Evolutionary conservation across 2,329 filamentous ascomycete genomes (phyloP), one percentile per base, ranked within the genome.

Genomic region (Chrysosporium queenslandicum): DNA sequence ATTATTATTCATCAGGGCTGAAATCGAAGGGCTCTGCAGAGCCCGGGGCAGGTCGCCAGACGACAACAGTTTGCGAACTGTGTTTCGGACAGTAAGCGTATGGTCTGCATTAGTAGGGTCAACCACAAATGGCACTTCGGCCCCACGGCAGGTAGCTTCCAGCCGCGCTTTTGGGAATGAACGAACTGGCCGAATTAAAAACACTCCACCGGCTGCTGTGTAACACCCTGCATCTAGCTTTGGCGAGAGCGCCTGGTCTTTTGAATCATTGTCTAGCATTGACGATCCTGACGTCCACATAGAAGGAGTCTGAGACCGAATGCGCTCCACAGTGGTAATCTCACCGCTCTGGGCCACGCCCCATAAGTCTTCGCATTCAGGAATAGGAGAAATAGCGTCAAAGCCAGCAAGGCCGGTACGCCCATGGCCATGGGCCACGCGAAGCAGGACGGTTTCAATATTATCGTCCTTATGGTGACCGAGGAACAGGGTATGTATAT

Each of bases 381-480:
- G 91, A n/a, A 96, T 88, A 41, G 79, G 78, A 25, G 78, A 74
- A 16, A 78, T 73, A 2, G 72, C 60, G 8, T 75, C 76, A 60
- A 94, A 92, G 2, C 86, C 88, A 14, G 76, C 72, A 27, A 95
- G 71, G 0, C 87, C 89, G n/a, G 77, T 72, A n/a, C 79, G 78
- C 2, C 78, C 72, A 60, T 87, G 85, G 0, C 83, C 82, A 2
- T 74, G 73, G 7, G 83, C 68, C 32, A 97, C 68, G 39, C 92
- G 79, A 82, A 89, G 86, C 46, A 97, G 69, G 3, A 94, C 76
- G 0, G 90, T 96, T 70, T 98, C 92, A 52, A 89, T 85, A 63
- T 92, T 87, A 62, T 98, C 92, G 62, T 96, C 90, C 56, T 78
- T 74, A 65, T 98, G 92, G 64, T 98, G 92, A 3, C 84, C 92